Percentiles rank a stretch among this genome's conserved stretches.
These are phyloP conservation scores for Rhypophila decipiens DNA, from an alignment of 495 filamentous ascomycete species.

Conservation along the genomic window DNA sequence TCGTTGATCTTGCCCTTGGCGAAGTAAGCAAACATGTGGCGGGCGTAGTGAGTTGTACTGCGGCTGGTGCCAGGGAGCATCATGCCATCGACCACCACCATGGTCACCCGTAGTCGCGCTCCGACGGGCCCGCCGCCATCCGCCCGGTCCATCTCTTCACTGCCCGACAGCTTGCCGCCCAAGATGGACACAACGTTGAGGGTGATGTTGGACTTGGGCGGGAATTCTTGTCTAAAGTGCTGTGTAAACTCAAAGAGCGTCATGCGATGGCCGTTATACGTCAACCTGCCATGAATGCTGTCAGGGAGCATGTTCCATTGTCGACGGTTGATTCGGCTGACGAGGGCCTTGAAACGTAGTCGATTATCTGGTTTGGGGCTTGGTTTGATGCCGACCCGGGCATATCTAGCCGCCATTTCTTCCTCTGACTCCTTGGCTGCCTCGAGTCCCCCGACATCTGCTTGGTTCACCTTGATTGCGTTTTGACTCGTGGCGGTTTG, in stretches of 20 bases:
- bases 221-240: constrained; percentile 12
- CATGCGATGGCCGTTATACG: constrained; percentile 19
- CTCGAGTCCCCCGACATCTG: too few relatives aligned
- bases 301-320: constrained; percentile 12
- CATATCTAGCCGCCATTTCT: background rate
- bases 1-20: constrained; percentile 17
- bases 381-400: constrained; percentile 1
- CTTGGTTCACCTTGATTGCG: too few relatives aligned
- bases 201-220: constrained; percentile 9
- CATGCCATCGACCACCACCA: background rate
- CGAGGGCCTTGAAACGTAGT: constrained; percentile 12
- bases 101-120: constrained; percentile 8
- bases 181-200: constrained; percentile 17
- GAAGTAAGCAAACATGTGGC: constrained; percentile 20
- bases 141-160: background rate
- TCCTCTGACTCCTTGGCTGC: too few relatives aligned
- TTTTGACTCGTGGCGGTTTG: too few relatives aligned
- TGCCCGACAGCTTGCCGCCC: constrained; percentile 2
- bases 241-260: constrained; percentile 16
- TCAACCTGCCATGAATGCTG: constrained; percentile 9
- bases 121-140: constrained; percentile 3
- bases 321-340: constrained; percentile 14
- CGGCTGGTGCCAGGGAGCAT: background rate
- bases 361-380: constrained; percentile 7
- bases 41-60: constrained; percentile 6